A percentile compares a stretch with the other conserved stretches of the same genome.
phyloP scores from a whole-genome alignment of 2,329 filamentous ascomycete species.

The Alternaria infectoria region DNA sequence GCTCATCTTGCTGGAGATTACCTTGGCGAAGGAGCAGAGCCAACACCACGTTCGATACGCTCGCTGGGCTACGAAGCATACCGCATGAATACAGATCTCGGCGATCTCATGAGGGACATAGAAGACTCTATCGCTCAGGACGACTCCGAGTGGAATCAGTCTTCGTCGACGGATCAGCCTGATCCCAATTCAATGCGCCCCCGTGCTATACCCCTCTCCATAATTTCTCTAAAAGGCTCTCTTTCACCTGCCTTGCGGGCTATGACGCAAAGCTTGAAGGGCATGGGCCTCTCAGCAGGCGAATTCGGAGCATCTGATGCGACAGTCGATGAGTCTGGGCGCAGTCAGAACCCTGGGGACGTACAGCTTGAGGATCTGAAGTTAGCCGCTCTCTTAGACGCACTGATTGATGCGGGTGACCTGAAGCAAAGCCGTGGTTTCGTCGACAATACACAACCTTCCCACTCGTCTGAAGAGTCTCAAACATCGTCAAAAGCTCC shows the following conservation, averaged over 20 bases:
- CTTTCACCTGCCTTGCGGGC: conserved; percentile 23
- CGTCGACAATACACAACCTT: conserved; percentile 3
- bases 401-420: conserved; percentile 41
- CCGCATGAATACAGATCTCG: conserved; percentile 42
- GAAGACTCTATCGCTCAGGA: conserved; percentile 45
- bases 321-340: conserved; percentile 21
- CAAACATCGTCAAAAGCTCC: conserved; percentile 14
- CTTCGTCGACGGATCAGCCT: conserved; percentile 19
- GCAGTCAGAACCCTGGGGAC: conserved; percentile 34
- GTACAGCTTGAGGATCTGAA: conserved; percentile 48
- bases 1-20: conserved; percentile 73
- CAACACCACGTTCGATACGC: conserved; percentile 54
- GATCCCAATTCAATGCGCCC: conserved; percentile 16
- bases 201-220: conserved; percentile 19
- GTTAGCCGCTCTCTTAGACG: conserved; percentile 40
- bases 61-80: conserved; percentile 64
- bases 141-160: conserved; percentile 37
- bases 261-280: conserved; percentile 23
- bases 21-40: conserved; percentile 66
- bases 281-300: conserved; percentile 10
- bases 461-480: not conserved
- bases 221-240: conserved; percentile 19
- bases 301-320: conserved; percentile 18
- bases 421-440: conserved; percentile 33
- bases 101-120: conserved; percentile 31